Evolutionary conservation across 2,329 filamentous ascomycete genomes (phyloP).

Genomic region (Colletotrichum chrysophilum): DNA sequence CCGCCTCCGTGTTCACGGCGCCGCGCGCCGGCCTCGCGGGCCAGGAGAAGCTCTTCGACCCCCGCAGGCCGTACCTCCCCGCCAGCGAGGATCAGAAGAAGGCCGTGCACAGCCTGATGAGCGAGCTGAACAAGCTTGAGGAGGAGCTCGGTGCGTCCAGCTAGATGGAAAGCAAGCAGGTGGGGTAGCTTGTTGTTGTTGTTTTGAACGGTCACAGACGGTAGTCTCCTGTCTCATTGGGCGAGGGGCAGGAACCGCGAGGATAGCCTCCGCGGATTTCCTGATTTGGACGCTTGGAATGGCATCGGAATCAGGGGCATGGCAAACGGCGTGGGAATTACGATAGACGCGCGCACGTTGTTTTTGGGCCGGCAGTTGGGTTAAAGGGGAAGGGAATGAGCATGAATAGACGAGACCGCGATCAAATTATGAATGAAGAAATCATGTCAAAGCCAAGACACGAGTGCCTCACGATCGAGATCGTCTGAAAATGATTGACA

Average conservation of each 20-base stretch:
- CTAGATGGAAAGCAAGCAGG: neutral
- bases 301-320: neutral
- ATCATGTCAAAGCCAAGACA: neutral
- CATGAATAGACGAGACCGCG: neutral
- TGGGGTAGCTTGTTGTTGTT: neutral
- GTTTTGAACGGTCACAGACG: neutral
- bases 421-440: neutral
- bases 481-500: neutral
- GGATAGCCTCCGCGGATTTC: neutral
- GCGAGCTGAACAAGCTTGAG: slow-evolving; percentile 49
- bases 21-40: slow-evolving; percentile 63
- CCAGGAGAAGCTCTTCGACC: slow-evolving; percentile 62
- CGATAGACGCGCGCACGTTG: neutral
- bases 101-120: slow-evolving; percentile 44
- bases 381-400: neutral
- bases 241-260: neutral
- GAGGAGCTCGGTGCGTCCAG: slow-evolving; percentile 23
- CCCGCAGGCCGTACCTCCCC: slow-evolving; percentile 65
- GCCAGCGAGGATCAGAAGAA: slow-evolving; percentile 48
- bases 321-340: neutral
- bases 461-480: neutral
- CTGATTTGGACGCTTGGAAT: neutral
- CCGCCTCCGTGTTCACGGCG: slow-evolving; percentile 65
- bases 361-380: neutral
- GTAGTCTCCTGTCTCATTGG: neutral